Evolutionary conservation across 2,329 filamentous ascomycete genomes (phyloP), one percentile per base, ranked within the genome.

Genomic region (Helotiales sp.): DNA sequence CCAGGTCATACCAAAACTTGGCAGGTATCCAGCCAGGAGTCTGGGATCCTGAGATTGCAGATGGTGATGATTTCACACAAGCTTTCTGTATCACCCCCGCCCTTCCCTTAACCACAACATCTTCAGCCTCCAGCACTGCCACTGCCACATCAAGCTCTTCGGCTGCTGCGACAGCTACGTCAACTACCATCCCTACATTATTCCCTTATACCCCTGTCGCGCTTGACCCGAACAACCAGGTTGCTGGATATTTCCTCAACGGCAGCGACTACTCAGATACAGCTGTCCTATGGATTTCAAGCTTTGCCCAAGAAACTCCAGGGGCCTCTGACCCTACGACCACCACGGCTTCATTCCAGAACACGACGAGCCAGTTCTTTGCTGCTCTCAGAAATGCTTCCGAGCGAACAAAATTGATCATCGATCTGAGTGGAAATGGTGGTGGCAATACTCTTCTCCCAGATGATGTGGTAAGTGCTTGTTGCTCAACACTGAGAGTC

Each of bases 161-260:
- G 3, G 24, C 34, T 6, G 48, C 42, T 40, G 34, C 57, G 2
- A 42, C 19, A 25, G 24, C 46, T 8, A 56, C 33, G 17, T 7
- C n/a, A 24, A 27, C 42, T 6, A 8, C 51, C 25, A 12, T 22
- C 15, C 9, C 57, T 44, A 22, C 25, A 15, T 38, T 60, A 22
- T 33, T 56, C 47, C 54, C 54, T 0, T 52, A 52, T 29, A 38
- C 27, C 7, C 52, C 58, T 13, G 42, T 58, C 7, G 27, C 29
- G 4, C 44, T 40, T n/a, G 54, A 61, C 36, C 47, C 52, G 2
- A 55, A 49, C 29, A 58, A 58, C 15, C 51, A 55, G 22, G 49
- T 61, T 13, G 54, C 58, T 7, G 58, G 58, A 17, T 61, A 61
- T 36, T 61, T 55, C 27, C 22, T 61, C 12, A 58, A 61, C 27